phyloP scores from a whole-genome alignment of 2,329 filamentous ascomycete species.

The Trichoderma sp. region DNA sequence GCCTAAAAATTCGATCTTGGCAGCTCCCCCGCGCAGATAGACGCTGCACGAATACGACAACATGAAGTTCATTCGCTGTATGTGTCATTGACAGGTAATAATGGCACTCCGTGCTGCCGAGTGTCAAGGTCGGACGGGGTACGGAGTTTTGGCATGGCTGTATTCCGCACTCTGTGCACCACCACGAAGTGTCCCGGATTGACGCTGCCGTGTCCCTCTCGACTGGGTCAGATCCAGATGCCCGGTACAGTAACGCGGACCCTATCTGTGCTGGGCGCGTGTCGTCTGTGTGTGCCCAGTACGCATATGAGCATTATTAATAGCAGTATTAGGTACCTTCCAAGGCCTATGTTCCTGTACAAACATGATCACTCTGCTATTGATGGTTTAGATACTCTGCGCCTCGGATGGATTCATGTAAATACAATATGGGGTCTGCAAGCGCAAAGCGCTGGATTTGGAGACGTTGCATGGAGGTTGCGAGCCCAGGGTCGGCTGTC shows the following conservation, averaged over 20 bases:
- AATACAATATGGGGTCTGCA: constrained; percentile 7
- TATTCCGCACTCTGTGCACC: not conserved
- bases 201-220: constrained; percentile 1
- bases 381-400: not conserved
- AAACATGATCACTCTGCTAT: not conserved
- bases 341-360: not conserved
- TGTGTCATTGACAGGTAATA: not conserved
- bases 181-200: not conserved
- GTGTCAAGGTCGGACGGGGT: constrained; percentile 1
- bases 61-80: not conserved
- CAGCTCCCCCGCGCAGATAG: constrained; percentile 3
- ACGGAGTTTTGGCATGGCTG: constrained; percentile 1
- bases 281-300: not conserved
- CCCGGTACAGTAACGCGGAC: constrained; percentile 4
- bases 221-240: constrained; percentile 20
- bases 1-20: constrained; percentile 7
- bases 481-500: constrained; percentile 23
- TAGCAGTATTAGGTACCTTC: not conserved
- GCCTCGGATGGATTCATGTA: not conserved
- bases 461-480: constrained; percentile 27
- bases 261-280: not conserved
- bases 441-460: constrained; percentile 2
- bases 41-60: not conserved
- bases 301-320: not conserved
- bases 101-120: not conserved